phyloP scores from a whole-genome alignment of 2,329 filamentous ascomycete species.

The Drechslerella stenobrocha region DNA sequence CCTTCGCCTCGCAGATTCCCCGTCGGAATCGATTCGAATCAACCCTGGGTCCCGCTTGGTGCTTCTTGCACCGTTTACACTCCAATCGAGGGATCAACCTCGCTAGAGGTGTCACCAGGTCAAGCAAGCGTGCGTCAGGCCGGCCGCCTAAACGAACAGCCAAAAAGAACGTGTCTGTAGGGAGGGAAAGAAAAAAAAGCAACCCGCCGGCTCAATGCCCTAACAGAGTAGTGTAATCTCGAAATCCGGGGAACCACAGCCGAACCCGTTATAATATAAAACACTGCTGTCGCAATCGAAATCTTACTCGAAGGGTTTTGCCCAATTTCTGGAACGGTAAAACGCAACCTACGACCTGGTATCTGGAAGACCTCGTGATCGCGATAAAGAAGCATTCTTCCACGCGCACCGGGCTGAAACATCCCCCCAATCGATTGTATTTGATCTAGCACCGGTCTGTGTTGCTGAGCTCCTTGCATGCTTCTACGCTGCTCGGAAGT shows the following conservation, averaged over 20 bases:
- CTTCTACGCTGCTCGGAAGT: background rate
- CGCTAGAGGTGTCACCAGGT: background rate
- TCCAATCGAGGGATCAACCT: constrained; percentile 6
- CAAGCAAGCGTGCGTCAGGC: constrained; percentile 24
- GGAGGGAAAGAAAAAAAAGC: constrained; percentile 37
- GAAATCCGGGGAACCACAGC: constrained; percentile 47
- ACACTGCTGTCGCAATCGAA: constrained; percentile 31
- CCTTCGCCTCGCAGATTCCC: too few relatives aligned
- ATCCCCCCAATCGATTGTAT: background rate
- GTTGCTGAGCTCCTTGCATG: constrained; percentile 16
- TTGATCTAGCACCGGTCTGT: constrained; percentile 1
- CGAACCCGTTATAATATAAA: constrained; percentile 38
- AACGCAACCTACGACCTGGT: background rate
- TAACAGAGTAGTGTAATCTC: constrained; percentile 5
- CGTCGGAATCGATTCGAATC: too few relatives aligned
- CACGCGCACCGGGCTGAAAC: background rate
- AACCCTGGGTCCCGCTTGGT: background rate
- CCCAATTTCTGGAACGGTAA: background rate
- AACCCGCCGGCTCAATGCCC: constrained; percentile 31
- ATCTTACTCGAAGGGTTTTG: constrained; percentile 20
- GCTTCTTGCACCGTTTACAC: background rate
- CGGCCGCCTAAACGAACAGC: constrained; percentile 38
- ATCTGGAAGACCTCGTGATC: background rate
- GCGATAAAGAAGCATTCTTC: background rate
- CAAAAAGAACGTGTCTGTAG: too few relatives aligned